phyloP scores from a whole-genome alignment of 495 filamentous ascomycete species.

The Aspergillus asperescens region DNA sequence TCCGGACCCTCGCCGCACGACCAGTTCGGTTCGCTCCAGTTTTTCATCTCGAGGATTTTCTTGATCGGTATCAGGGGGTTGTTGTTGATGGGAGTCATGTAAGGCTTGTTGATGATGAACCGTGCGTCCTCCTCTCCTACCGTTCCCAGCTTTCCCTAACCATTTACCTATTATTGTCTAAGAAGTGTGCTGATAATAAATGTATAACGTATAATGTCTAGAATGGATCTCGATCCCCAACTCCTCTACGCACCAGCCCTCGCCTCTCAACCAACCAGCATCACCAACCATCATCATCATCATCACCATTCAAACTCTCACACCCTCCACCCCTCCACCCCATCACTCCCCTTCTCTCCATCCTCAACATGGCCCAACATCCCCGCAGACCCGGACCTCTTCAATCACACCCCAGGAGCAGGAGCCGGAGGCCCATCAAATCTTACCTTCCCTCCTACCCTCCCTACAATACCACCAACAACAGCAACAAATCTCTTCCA shows the following conservation, averaged over 20 bases:
- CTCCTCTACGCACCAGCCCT: conserved; percentile 21
- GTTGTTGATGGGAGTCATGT: conserved; percentile 51
- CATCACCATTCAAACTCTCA: neutral
- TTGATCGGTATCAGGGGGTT: conserved; percentile 65
- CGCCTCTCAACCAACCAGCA: conserved; percentile 22
- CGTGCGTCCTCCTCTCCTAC: neutral
- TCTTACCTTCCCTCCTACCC: neutral
- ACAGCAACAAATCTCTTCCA: conserved; percentile 12
- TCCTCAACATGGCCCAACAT: conserved; percentile 9
- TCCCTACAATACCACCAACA: too few relatives aligned
- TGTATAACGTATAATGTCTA: neutral
- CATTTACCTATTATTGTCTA: neutral
- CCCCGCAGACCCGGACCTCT: conserved; percentile 15
- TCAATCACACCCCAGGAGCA: neutral
- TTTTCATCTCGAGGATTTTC: conserved; percentile 81
- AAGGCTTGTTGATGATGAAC: conserved; percentile 48
- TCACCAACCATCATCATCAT: neutral
- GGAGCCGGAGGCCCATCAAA: neutral
- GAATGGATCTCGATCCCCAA: conserved; percentile 11
- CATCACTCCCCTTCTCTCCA: conserved; percentile 9
- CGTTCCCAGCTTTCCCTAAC: too few relatives aligned
- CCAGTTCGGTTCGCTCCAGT: conserved; percentile 66
- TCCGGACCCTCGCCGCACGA: conserved; percentile 61
- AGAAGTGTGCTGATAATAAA: neutral
- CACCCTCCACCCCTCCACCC: neutral